A percentile compares a stretch with the other conserved stretches of the same genome.
These are phyloP conservation scores for Phytophthora pistaciae DNA, from an alignment of 352 stramenopile genomes.

Conservation along the genomic window DNA sequence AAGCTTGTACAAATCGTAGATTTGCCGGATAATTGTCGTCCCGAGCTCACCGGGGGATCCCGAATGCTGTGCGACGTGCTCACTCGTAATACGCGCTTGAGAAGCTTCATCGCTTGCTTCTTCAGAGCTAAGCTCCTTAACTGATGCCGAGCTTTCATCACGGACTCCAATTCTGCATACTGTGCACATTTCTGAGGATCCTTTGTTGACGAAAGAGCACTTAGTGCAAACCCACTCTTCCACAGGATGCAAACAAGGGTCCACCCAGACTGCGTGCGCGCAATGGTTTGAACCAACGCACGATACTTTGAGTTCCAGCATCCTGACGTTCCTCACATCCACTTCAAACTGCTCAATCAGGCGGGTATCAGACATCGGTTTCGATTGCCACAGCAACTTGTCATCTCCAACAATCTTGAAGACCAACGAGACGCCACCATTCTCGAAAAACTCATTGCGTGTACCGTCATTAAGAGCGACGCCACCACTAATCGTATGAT, in stretches of 20 bases:
- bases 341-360: slow-evolving; percentile 70
- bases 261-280: slow-evolving; percentile 84
- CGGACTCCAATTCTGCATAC: slow-evolving; percentile 55
- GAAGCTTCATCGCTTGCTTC: neutral
- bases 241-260: slow-evolving; percentile 71
- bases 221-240: slow-evolving; percentile 77
- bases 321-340: slow-evolving; percentile 63
- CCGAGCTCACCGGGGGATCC: slow-evolving; percentile 29
- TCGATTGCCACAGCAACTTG: slow-evolving; percentile 78
- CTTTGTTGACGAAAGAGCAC: slow-evolving; percentile 83
- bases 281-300: slow-evolving; percentile 84
- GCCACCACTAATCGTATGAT: slow-evolving; percentile 55
- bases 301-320: slow-evolving; percentile 77
- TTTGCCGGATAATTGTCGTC: slow-evolving; percentile 37
- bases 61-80: slow-evolving; percentile 5
- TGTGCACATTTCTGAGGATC: slow-evolving; percentile 47
- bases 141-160: slow-evolving; percentile 14
- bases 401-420: slow-evolving; percentile 85
- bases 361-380: slow-evolving; percentile 49
- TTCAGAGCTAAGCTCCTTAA: neutral
- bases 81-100: neutral
- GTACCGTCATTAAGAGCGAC: slow-evolving; percentile 86
- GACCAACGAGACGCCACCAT: slow-evolving; percentile 57
- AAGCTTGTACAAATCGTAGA: slow-evolving; percentile 43
- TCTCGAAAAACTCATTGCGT: slow-evolving; percentile 62